A percentile compares a stretch with the other conserved stretches of the same genome.
Evolutionary conservation across 257 asterid genomes (phyloP).

Genomic region (Jacaranda copaia): DNA sequence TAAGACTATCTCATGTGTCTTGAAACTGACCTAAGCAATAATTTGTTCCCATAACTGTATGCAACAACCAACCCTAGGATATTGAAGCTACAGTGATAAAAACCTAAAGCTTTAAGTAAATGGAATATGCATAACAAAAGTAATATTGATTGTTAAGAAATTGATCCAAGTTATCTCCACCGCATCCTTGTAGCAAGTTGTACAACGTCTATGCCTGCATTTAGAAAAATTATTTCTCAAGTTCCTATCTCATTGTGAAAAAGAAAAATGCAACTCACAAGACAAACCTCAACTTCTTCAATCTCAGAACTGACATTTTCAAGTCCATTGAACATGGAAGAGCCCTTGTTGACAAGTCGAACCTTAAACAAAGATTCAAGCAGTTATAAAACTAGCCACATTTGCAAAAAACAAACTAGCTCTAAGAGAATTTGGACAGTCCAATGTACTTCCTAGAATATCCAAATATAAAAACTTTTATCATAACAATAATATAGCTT

Average conservation of each 20-base stretch:
- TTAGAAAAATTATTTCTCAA: too few species aligned
- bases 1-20: background rate
- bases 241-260: background rate
- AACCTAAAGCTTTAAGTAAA: background rate
- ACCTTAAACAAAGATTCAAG: slow-evolving; percentile 57
- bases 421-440: slow-evolving; percentile 7
- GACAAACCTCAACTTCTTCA: slow-evolving; percentile 90
- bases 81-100: background rate
- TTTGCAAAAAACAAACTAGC: background rate
- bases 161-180: background rate
- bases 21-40: background rate
- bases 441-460: slow-evolving; percentile 4
- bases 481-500: background rate
- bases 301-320: slow-evolving; percentile 91
- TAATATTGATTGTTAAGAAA: background rate
- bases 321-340: slow-evolving; percentile 97
- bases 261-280: slow-evolving; percentile 29
- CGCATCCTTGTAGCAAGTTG: background rate
- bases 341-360: slow-evolving; percentile 97
- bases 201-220: too few species aligned
- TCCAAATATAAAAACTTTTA: background rate
- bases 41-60: slow-evolving; percentile 3
- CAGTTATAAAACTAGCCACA: slow-evolving; percentile 16
- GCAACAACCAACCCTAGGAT: too few species aligned
- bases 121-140: background rate